These are phyloP conservation scores for Flaveria robusta DNA, from an alignment of 129 eudicot species.

Conservation along the genomic window DNA sequence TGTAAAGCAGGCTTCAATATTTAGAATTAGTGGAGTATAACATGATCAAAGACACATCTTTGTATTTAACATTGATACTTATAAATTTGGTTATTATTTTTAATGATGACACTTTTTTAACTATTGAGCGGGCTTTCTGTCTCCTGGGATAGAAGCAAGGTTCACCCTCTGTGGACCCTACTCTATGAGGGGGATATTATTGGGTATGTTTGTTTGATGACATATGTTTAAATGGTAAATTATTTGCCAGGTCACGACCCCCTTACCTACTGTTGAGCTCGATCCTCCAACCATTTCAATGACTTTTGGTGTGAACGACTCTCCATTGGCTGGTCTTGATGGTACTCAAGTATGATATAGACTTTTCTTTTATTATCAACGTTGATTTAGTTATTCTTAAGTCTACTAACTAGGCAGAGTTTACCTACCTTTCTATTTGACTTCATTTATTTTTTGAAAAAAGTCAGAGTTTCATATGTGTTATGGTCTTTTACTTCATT, in stretches of 20 bases:
- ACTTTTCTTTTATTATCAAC: background rate
- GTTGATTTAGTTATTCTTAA: background rate
- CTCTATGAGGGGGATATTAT: too few relatives aligned
- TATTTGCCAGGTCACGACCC: conserved; percentile 65
- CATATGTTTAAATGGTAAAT: background rate
- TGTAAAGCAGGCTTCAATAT: background rate
- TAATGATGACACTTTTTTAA: background rate
- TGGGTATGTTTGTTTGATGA: background rate
- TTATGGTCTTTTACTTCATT: background rate
- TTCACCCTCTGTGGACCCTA: too few relatives aligned
- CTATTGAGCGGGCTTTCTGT: background rate
- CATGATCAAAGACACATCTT: background rate
- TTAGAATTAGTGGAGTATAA: background rate
- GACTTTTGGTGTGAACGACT: conserved; percentile 99
- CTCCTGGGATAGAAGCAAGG: too few relatives aligned
- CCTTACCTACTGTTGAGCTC: conserved; percentile 85
- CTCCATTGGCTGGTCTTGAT: conserved; percentile 97
- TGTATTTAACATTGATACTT: background rate
- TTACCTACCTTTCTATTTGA: background rate
- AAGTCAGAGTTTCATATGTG: conserved; percentile 5
- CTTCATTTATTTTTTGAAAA: background rate
- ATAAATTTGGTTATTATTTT: background rate
- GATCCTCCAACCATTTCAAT: conserved; percentile 98
- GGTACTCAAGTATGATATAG: conserved; percentile 74
- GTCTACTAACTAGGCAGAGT: conserved; percentile 7